Conservation (phyloP, 495 filamentous ascomycete species). For the Niebla homalea region DNA sequence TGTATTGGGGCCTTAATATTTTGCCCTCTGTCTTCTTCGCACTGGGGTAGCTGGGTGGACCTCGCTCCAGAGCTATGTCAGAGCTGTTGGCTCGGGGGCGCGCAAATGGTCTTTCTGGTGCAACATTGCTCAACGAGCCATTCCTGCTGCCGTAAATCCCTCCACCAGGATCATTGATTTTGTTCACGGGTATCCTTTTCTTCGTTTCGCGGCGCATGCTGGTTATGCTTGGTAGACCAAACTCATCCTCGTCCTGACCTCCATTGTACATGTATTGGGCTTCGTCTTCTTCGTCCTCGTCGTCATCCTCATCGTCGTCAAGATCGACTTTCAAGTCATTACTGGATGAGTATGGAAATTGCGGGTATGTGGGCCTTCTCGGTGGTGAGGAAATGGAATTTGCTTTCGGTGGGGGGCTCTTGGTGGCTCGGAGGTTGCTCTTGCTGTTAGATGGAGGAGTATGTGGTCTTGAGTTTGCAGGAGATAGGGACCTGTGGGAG, state of each 20-base stretch:
- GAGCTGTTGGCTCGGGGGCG: slow-evolving; percentile 57
- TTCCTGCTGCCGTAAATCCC: slow-evolving; percentile 8
- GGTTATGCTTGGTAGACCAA: slow-evolving; percentile 78
- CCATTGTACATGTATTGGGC: slow-evolving; percentile 63
- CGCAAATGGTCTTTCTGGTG: slow-evolving; percentile 16
- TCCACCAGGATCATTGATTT: slow-evolving; percentile 36
- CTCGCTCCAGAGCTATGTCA: slow-evolving; percentile 83
- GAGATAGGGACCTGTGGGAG: slow-evolving; percentile 32
- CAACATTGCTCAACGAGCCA: slow-evolving; percentile 25
- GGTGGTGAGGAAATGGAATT: slow-evolving; percentile 46
- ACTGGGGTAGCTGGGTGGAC: slow-evolving; percentile 74
- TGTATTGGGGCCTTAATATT: slow-evolving; percentile 91
- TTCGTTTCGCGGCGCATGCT: slow-evolving; percentile 66
- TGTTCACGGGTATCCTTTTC: slow-evolving; percentile 32
- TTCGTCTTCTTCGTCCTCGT: slow-evolving; percentile 46
- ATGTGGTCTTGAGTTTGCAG: slow-evolving; percentile 42
- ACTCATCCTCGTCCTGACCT: slow-evolving; percentile 78
- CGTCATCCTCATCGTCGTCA: slow-evolving; percentile 31
- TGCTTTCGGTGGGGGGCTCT: slow-evolving; percentile 40
- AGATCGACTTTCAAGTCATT: slow-evolving; percentile 51
- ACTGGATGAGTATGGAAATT: slow-evolving; percentile 59
- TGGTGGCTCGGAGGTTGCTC: slow-evolving; percentile 24
- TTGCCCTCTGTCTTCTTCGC: slow-evolving; percentile 83
- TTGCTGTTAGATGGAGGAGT: slow-evolving; percentile 45
- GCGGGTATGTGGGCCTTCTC: slow-evolving; percentile 52